Percentiles rank a stretch among this genome's conserved stretches.
These are phyloP conservation scores for Daldinia eschscholtzii DNA, from an alignment of 2,329 filamentous ascomycete species.

Conservation along the genomic window DNA sequence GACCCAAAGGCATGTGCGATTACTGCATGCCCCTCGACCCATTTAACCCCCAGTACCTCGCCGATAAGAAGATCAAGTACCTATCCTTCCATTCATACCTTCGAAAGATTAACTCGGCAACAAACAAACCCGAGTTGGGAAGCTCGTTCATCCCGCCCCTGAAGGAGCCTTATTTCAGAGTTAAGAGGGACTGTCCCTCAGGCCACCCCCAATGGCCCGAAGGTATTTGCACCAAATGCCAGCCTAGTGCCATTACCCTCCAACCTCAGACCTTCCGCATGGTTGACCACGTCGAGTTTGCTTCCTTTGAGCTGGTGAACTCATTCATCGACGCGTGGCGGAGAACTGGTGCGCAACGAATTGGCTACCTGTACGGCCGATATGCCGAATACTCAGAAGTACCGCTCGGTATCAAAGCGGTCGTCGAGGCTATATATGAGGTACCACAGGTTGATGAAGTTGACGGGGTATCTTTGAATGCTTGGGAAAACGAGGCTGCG, in stretches of 20 bases:
- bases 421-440: conserved; percentile 98
- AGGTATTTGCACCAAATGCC: conserved; percentile 97
- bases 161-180: conserved; percentile 91
- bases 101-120: conserved; percentile 93
- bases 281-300: conserved; percentile 98
- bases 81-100: conserved; percentile 95
- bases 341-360: conserved; percentile 82
- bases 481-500: conserved; percentile 87
- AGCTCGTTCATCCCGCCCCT: conserved; percentile 97
- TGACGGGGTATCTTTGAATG: conserved; percentile 86
- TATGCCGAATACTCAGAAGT: conserved; percentile 94
- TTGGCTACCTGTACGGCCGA: conserved; percentile 91
- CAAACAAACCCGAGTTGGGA: conserved; percentile 94
- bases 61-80: conserved; percentile 99
- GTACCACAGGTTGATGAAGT: conserved; percentile 90
- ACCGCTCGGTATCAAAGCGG: conserved; percentile 91
- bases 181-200: conserved; percentile 88
- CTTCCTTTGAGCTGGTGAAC: conserved; percentile 85
- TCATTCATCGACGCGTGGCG: conserved; percentile 94
- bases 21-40: conserved; percentile 98
- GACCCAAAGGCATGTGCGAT: conserved; percentile 98
- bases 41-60: conserved; percentile 88
- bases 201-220: conserved; percentile 95
- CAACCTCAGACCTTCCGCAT: conserved; percentile 95
- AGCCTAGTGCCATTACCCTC: conserved; percentile 94